phyloP scores from a whole-genome alignment of 2,329 filamentous ascomycete species.

The Penicillium nordicum region DNA sequence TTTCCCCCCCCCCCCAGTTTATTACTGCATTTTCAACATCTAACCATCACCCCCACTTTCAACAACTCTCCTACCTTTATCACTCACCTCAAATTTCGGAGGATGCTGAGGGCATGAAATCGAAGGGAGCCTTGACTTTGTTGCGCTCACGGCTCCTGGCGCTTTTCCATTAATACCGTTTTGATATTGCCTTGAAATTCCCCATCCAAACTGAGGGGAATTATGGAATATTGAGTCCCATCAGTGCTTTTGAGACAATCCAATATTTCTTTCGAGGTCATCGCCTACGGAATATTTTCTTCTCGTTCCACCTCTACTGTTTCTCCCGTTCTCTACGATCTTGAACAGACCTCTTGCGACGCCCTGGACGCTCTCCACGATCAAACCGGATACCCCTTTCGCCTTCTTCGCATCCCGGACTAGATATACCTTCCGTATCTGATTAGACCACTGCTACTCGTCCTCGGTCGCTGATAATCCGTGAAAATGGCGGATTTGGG shows the following conservation, averaged over 20 bases:
- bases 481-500: conserved; percentile 61
- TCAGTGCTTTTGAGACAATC: conserved; percentile 17
- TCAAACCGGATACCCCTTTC: conserved; percentile 25
- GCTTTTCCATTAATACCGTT: conserved; percentile 27
- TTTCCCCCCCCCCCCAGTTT: conserved; percentile 15
- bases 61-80: conserved; percentile 9
- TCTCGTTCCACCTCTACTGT: conserved; percentile 18
- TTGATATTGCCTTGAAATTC: conserved; percentile 20
- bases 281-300: conserved; percentile 13
- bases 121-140: conserved; percentile 37
- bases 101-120: conserved; percentile 42
- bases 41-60: conserved; percentile 14
- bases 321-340: conserved; percentile 30
- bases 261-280: conserved; percentile 14
- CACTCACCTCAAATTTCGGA: conserved; percentile 16
- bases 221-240: conserved; percentile 29
- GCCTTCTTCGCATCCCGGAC: conserved; percentile 5
- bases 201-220: conserved; percentile 24
- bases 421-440: conserved; percentile 7
- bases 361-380: conserved; percentile 35
- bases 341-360: conserved; percentile 33
- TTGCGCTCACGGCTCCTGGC: conserved; percentile 43
- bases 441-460: background rate
- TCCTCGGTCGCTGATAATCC: conserved; percentile 4
- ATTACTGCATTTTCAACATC: conserved; percentile 25